Percentiles rank a stretch among this genome's conserved stretches.
These are phyloP conservation scores for Trametes cubensis DNA, from an alignment of 768 basidiomycete genomes.

Conservation along the genomic window DNA sequence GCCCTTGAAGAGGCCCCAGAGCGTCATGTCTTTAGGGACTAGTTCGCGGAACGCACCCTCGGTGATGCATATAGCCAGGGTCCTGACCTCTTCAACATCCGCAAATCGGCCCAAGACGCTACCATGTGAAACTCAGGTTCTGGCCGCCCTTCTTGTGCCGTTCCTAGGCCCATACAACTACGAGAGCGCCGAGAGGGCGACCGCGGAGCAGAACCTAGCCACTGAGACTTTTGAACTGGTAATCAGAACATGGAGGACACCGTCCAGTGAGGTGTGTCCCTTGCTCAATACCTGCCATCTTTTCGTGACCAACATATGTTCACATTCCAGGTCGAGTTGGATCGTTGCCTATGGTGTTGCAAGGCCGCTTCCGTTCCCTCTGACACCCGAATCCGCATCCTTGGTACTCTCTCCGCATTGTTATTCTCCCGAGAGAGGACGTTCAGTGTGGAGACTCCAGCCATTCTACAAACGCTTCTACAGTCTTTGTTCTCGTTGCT, in stretches of 20 bases:
- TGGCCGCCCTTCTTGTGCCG: constrained; percentile 59
- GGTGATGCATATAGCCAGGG: constrained; percentile 49
- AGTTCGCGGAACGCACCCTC: constrained; percentile 38
- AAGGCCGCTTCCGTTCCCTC: constrained; percentile 55
- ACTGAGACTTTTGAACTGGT: constrained; percentile 65
- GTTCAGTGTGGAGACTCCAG: constrained; percentile 45
- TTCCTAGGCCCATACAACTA: constrained; percentile 48
- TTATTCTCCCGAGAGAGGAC: constrained; percentile 49
- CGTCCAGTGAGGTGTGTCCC: constrained; percentile 52
- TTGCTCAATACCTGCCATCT: not conserved
- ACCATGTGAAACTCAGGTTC: constrained; percentile 60
- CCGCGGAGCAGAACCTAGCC: constrained; percentile 58
- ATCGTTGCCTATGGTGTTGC: constrained; percentile 73
- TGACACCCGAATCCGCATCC: constrained; percentile 49
- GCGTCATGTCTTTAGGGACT: constrained; percentile 40
- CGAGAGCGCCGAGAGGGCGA: constrained; percentile 36
- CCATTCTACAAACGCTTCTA: constrained; percentile 53
- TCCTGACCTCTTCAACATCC: constrained; percentile 34
- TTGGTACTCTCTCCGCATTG: constrained; percentile 49
- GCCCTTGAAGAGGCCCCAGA: constrained; percentile 45
- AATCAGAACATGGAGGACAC: constrained; percentile 56
- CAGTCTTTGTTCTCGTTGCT: constrained; percentile 56
- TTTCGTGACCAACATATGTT: constrained; percentile 4
- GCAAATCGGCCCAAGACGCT: constrained; percentile 38
- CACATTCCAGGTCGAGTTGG: constrained; percentile 45